Percentiles rank a stretch among this genome's conserved stretches.
Conservation (phyloP, 306 rosid species). For the Rubus parviflorus region DNA sequence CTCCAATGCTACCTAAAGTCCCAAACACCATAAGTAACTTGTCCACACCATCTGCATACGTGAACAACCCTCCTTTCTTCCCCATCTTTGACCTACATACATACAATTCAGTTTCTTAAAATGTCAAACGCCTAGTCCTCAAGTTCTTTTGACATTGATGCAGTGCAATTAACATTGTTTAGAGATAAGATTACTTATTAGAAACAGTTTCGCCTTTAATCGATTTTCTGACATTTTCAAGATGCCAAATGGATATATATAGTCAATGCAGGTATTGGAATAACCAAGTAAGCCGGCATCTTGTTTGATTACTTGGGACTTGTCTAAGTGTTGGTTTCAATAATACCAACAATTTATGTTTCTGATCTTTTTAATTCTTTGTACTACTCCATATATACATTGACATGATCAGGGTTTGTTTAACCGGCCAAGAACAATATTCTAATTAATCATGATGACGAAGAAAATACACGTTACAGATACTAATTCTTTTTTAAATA, state of each 20-base stretch:
- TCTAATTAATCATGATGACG: neutral
- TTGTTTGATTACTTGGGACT: constrained; percentile 19
- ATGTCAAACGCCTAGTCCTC: neutral
- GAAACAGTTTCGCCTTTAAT: neutral
- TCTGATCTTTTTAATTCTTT: neutral
- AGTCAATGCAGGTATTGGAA: neutral
- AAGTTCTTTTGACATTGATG: neutral
- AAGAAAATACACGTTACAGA: neutral
- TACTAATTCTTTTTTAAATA: neutral
- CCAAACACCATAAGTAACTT: constrained; percentile 61
- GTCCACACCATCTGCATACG: constrained; percentile 65
- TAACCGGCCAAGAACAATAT: constrained; percentile 1
- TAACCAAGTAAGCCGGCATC: constrained; percentile 2
- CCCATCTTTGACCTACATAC: constrained; percentile 36
- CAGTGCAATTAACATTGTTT: neutral
- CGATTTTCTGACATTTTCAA: neutral
- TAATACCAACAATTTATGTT: neutral
- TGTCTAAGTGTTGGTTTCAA: neutral
- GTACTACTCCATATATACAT: neutral
- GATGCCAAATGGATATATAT: constrained; percentile 6
- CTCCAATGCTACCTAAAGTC: constrained; percentile 74
- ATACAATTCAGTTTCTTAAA: neutral
- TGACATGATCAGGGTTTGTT: neutral
- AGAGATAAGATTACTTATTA: neutral
- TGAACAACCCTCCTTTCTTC: constrained; percentile 43